Percentiles rank a stretch among this genome's conserved stretches.
Evolutionary conservation across 1,284 basidiomycete species (phyloP).

Genomic region (Mixia osmundae): DNA sequence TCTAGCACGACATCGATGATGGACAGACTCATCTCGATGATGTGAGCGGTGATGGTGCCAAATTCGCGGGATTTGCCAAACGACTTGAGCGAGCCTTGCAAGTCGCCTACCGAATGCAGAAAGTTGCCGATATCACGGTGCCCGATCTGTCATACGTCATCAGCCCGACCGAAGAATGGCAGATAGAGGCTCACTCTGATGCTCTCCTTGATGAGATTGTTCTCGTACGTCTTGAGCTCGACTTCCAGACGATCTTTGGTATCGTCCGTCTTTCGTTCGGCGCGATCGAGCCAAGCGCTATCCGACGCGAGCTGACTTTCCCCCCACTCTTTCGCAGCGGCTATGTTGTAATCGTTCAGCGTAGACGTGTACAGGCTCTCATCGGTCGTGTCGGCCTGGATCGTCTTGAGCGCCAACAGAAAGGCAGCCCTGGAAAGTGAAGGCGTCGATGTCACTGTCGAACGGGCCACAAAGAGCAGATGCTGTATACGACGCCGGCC

Average conservation of each 20-base stretch:
- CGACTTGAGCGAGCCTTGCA: conserved; percentile 41
- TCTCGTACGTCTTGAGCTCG: conserved; percentile 67
- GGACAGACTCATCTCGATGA: conserved; percentile 61
- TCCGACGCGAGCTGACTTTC: conserved; percentile 26
- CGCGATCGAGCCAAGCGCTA: conserved; percentile 41
- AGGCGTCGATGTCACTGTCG: too few species aligned
- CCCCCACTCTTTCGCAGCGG: conserved; percentile 6
- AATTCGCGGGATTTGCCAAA: conserved; percentile 65
- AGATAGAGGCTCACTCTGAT: conserved; percentile 38
- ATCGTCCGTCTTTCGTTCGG: conserved; percentile 33
- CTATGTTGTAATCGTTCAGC: conserved; percentile 33
- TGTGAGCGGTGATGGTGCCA: conserved; percentile 57
- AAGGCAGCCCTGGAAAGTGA: conserved; percentile 43
- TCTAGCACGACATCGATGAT: conserved; percentile 61
- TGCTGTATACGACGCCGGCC: conserved; percentile 29
- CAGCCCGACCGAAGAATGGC: conserved; percentile 3
- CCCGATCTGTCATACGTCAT: conserved; percentile 35
- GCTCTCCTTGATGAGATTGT: conserved; percentile 85
- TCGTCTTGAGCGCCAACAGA: conserved; percentile 35
- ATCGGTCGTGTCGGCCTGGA: conserved; percentile 35
- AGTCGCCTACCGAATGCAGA: conserved; percentile 44
- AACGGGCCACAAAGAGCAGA: conserved; percentile 43
- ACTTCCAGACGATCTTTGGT: conserved; percentile 55
- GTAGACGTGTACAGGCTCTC: conserved; percentile 33
- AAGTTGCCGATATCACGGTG: conserved; percentile 60